phyloP scores from a whole-genome alignment of 2,329 filamentous ascomycete species.

The Simplicillium sp. region DNA sequence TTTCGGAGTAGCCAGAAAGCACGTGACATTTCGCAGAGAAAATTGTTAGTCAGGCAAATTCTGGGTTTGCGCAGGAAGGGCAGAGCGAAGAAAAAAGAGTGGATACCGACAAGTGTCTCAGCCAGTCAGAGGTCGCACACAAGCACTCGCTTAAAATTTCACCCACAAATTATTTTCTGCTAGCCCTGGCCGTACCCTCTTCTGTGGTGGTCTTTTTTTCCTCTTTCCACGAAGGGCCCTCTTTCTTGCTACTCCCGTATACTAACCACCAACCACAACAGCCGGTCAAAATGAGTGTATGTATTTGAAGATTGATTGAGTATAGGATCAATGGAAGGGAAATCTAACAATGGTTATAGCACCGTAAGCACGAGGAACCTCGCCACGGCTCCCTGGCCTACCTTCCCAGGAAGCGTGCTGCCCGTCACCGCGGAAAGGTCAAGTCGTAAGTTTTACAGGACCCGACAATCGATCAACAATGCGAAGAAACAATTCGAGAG shows the following conservation, averaged over 20 bases:
- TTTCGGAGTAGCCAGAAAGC: too few species aligned
- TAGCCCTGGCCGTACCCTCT: slow-evolving; percentile 3
- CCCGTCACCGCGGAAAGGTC: slow-evolving; percentile 93
- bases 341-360: slow-evolving; percentile 22
- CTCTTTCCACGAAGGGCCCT: slow-evolving; percentile 1
- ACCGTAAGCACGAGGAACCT: slow-evolving; percentile 68
- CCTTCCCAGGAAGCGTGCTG: slow-evolving; percentile 83
- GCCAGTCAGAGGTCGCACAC: slow-evolving; percentile 9
- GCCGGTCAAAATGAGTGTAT: slow-evolving; percentile 31
- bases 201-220: too few species aligned
- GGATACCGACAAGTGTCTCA: too few species aligned
- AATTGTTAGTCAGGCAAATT: too few species aligned
- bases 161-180: slow-evolving; percentile 22
- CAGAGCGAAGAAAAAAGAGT: too few species aligned
- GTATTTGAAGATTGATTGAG: slow-evolving; percentile 9
- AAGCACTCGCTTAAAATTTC: slow-evolving; percentile 23
- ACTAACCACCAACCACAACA: slow-evolving; percentile 28
- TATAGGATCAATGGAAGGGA: slow-evolving; percentile 13
- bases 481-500: neutral
- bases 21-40: too few species aligned
- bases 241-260: slow-evolving; percentile 7
- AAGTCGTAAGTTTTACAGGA: slow-evolving; percentile 66
- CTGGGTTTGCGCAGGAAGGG: too few species aligned
- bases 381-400: slow-evolving; percentile 90
- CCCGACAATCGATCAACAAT: slow-evolving; percentile 1